These are phyloP conservation scores for Nymphaea thermarum DNA, from an alignment of 164 flowering plant genomes.

Conservation along the genomic window DNA sequence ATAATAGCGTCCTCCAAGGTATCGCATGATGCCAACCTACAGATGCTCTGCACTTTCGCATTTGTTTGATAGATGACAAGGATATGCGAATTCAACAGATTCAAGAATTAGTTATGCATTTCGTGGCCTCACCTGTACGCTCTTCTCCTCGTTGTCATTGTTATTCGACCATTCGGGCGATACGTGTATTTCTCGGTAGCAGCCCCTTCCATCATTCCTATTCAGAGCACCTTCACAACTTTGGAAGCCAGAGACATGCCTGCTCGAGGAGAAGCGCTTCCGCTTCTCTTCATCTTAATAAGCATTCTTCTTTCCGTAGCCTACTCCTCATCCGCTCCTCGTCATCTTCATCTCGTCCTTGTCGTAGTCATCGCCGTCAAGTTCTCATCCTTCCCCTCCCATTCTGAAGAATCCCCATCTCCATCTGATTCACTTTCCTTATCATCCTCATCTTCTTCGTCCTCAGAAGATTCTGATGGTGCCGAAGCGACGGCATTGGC, in stretches of 20 bases:
- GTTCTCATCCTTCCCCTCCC: background rate
- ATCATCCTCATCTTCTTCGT: constrained; percentile 18
- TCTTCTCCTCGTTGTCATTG: constrained; percentile 2
- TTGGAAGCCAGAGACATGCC: too few species aligned
- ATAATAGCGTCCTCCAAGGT: too few species aligned
- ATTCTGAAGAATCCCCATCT: background rate
- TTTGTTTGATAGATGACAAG: too few species aligned
- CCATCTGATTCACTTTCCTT: background rate
- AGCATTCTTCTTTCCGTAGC: too few species aligned
- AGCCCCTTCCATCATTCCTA: constrained; percentile 12
- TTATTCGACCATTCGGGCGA: constrained; percentile 3
- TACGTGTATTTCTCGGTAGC: constrained; percentile 4
- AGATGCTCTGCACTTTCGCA: too few species aligned
- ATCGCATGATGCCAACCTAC: too few species aligned
- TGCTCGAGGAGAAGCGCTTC: too few species aligned
- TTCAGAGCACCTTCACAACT: background rate
- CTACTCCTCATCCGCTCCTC: background rate
- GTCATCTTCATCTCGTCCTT: constrained; percentile 3
- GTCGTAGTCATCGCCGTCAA: constrained; percentile 6
- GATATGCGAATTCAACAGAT: too few species aligned
- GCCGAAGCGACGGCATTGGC: background rate
- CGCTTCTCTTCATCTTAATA: too few species aligned
- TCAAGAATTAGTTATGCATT: too few species aligned
- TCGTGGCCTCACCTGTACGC: too few species aligned
- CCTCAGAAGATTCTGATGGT: background rate